Percentiles rank a stretch among this genome's conserved stretches.
Evolutionary conservation across 306 rosid species (phyloP).

Genomic region (Sechiopsis laciniata): DNA sequence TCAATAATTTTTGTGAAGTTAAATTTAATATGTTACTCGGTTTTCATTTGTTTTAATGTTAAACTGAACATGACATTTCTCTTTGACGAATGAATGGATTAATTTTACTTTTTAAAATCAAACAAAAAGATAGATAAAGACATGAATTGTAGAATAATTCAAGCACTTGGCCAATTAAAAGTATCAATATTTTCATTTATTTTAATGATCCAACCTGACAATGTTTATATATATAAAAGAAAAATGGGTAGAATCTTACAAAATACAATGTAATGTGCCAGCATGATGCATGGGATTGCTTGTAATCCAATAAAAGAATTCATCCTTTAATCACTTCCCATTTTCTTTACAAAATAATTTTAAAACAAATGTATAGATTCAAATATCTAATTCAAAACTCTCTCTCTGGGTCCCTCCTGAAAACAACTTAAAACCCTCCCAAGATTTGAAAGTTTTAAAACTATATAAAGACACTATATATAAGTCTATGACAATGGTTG

Average conservation of each 20-base stretch:
- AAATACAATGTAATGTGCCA: background rate
- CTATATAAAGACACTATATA: background rate
- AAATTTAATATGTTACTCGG: background rate
- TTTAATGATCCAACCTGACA: background rate
- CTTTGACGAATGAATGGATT: background rate
- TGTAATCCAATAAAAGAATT: conserved; percentile 18
- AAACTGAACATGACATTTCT: background rate
- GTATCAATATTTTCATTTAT: background rate
- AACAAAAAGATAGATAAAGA: too few species aligned
- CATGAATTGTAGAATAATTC: background rate
- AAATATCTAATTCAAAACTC: background rate
- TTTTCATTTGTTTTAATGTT: background rate
- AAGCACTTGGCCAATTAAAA: background rate
- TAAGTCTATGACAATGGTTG: background rate
- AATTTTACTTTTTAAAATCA: background rate
- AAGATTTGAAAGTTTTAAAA: background rate
- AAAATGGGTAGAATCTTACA: background rate
- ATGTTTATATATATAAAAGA: background rate
- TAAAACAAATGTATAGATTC: background rate
- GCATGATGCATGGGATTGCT: conserved; percentile 10
- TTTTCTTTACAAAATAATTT: background rate
- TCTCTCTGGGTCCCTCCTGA: background rate
- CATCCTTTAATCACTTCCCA: background rate
- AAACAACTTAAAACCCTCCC: background rate
- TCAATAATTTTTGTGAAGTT: background rate